Evolutionary conservation across 1,139 yeast genomes (phyloP).

Genomic region (Sugiyamaella japonica): DNA sequence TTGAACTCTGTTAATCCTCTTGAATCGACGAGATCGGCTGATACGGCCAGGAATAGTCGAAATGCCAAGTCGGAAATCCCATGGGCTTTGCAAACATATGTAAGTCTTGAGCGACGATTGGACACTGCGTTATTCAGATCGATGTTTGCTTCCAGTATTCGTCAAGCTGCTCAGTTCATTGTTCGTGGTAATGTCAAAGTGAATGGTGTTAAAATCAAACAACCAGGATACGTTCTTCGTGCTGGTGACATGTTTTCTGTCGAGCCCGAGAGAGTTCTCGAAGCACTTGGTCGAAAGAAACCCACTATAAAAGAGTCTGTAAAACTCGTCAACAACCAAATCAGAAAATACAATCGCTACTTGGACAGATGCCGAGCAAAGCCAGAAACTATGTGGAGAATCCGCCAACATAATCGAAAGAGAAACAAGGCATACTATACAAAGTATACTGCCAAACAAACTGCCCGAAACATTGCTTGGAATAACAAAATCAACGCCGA

Average conservation of each 20-base stretch:
- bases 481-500: slow-evolving; percentile 39
- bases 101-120: slow-evolving; percentile 80
- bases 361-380: slow-evolving; percentile 57
- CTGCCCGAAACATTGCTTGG: slow-evolving; percentile 30
- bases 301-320: slow-evolving; percentile 71
- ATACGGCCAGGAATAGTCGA: slow-evolving; percentile 21
- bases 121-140: slow-evolving; percentile 90
- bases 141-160: slow-evolving; percentile 87
- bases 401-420: slow-evolving; percentile 44
- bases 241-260: slow-evolving; percentile 89
- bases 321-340: slow-evolving; percentile 68
- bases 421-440: slow-evolving; percentile 41
- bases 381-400: slow-evolving; percentile 61
- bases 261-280: slow-evolving; percentile 79
- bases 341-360: slow-evolving; percentile 71
- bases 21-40: slow-evolving; percentile 28
- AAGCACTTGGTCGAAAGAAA: slow-evolving; percentile 80
- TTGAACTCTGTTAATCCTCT: slow-evolving; percentile 79
- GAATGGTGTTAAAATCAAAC: slow-evolving; percentile 72
- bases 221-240: slow-evolving; percentile 74
- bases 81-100: slow-evolving; percentile 82
- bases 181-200: slow-evolving; percentile 81
- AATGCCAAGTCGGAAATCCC: slow-evolving; percentile 52
- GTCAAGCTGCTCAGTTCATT: slow-evolving; percentile 92
- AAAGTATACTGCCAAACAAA: slow-evolving; percentile 22